A percentile compares a stretch with the other conserved stretches of the same genome.
These are phyloP conservation scores for Hemisphaericaspora subhashii DNA, from an alignment of 1,139 yeast species.

Conservation along the genomic window DNA sequence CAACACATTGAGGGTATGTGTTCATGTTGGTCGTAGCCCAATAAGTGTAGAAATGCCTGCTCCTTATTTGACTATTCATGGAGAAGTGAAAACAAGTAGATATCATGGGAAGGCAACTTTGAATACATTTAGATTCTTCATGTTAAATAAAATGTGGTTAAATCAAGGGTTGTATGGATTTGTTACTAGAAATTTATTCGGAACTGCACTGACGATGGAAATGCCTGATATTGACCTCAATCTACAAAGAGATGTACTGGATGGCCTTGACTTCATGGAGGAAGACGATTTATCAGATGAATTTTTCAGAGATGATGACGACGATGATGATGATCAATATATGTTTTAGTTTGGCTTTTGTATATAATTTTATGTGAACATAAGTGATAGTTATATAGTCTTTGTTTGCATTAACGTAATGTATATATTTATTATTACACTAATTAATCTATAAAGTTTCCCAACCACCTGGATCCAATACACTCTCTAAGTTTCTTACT, in stretches of 20 bases:
- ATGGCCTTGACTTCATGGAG: constrained; percentile 16
- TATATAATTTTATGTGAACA: not conserved
- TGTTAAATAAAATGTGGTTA: constrained; percentile 60
- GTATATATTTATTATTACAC: constrained; percentile 1
- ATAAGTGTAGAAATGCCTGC: constrained; percentile 45
- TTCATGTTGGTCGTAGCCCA: constrained; percentile 32
- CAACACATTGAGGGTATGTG: constrained; percentile 37
- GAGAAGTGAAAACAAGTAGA: constrained; percentile 62
- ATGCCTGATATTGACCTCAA: constrained; percentile 13
- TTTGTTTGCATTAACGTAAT: constrained; percentile 10
- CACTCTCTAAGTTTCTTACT: constrained; percentile 76
- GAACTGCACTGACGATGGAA: constrained; percentile 18
- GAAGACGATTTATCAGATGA: constrained; percentile 16
- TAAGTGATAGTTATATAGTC: constrained; percentile 10
- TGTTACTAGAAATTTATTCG: constrained; percentile 35
- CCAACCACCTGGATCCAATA: constrained; percentile 93
- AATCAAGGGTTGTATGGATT: constrained; percentile 49
- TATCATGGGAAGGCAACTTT: constrained; percentile 55
- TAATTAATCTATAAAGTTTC: constrained; percentile 61
- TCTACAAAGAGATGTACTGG: constrained; percentile 16
- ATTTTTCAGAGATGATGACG: constrained; percentile 22
- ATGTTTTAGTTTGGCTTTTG: constrained; percentile 1
- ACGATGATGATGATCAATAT: constrained; percentile 14
- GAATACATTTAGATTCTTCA: constrained; percentile 50
- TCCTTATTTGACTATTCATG: constrained; percentile 71